These are phyloP conservation scores for Dictyostelium firmibasis DNA, from an alignment of 78 protist species.

Conservation along the genomic window DNA sequence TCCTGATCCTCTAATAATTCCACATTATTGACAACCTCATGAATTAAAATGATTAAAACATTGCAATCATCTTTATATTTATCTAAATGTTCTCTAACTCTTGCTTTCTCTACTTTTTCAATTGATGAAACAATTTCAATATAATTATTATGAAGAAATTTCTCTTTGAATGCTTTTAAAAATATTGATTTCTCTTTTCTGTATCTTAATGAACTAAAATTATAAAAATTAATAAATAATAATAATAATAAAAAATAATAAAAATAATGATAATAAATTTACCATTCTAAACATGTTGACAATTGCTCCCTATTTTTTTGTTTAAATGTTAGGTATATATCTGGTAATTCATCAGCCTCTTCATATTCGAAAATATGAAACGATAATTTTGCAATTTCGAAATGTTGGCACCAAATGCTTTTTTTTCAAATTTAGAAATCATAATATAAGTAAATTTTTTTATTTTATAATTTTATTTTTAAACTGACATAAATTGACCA, in stretches of 20 bases:
- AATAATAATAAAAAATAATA: not conserved
- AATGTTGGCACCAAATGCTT: slow-evolving; percentile 45
- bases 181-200: slow-evolving; percentile 10
- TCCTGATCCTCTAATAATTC: slow-evolving; percentile 34
- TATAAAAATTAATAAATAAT: not conserved
- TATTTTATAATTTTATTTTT: too few species aligned
- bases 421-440: not conserved
- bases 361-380: not conserved
- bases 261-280: not conserved
- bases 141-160: not conserved
- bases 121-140: not conserved
- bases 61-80: not conserved
- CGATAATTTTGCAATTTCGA: not conserved
- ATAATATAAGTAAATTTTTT: not conserved
- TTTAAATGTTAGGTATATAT: not conserved
- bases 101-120: not conserved
- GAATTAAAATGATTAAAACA: not conserved
- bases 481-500: too few species aligned
- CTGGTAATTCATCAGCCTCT: not conserved
- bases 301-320: not conserved
- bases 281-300: slow-evolving; percentile 50
- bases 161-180: not conserved
- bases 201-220: not conserved
- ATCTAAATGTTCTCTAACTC: not conserved
- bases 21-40: slow-evolving; percentile 38